phyloP scores from a whole-genome alignment of 164 flowering plant genomes.

The Brasenia schreberi region DNA sequence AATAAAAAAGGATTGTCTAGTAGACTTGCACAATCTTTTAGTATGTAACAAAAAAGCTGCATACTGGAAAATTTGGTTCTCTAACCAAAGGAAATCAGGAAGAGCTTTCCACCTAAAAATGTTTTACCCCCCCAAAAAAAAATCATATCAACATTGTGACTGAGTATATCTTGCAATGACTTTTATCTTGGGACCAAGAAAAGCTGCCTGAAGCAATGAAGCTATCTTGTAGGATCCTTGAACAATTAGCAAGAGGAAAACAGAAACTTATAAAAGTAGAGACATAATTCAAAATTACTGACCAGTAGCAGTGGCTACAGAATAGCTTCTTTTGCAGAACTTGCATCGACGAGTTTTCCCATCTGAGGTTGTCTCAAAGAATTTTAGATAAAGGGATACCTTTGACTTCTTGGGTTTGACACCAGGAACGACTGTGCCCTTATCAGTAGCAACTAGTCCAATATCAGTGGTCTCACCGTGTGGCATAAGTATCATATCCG shows the following conservation, averaged over 20 bases:
- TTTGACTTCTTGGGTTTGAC: slow-evolving; percentile 75
- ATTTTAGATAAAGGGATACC: slow-evolving; percentile 90
- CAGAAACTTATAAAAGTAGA: no score
- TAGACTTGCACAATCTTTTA: no score
- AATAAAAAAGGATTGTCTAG: no score
- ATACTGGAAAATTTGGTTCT: no score
- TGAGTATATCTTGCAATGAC: not conserved
- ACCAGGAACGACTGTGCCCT: slow-evolving; percentile 27
- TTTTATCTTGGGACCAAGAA: not conserved
- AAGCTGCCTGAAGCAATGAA: not conserved
- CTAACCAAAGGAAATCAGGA: no score
- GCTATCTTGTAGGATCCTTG: not conserved
- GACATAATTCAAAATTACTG: slow-evolving; percentile 1
- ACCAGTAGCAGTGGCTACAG: slow-evolving; percentile 98
- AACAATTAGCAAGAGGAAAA: not conserved
- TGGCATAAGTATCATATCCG: slow-evolving; percentile 52
- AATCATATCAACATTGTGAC: no score
- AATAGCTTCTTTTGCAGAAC: slow-evolving; percentile 90
- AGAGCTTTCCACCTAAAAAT: no score
- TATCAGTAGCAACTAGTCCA: slow-evolving; percentile 61
- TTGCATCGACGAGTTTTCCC: slow-evolving; percentile 90
- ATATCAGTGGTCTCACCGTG: slow-evolving; percentile 39
- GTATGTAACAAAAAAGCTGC: no score
- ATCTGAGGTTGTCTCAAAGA: slow-evolving; percentile 81
- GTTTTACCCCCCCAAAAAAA: no score